phyloP scores from a whole-genome alignment of 2,329 filamentous ascomycete genomes.

The Teratosphaeria zuluensis region DNA sequence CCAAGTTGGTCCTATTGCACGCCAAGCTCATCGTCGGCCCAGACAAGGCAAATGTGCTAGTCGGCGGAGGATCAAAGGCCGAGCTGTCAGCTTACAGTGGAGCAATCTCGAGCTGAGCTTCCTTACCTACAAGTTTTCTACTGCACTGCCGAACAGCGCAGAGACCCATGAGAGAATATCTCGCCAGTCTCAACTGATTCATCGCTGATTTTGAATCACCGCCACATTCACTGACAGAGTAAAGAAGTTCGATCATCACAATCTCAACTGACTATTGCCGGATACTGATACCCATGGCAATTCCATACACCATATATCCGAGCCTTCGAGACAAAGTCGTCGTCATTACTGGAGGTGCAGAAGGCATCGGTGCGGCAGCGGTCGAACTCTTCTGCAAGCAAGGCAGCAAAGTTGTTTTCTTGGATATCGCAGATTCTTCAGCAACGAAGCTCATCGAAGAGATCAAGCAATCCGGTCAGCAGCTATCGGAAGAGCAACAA shows the following conservation, averaged over 20 bases:
- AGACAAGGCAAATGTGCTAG: not conserved
- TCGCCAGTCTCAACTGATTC: not conserved
- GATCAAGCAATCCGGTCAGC: not conserved
- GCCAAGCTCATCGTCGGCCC: not conserved
- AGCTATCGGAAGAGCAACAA: not conserved
- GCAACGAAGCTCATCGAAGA: not conserved
- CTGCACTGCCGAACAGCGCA: not conserved
- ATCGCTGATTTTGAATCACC: not conserved
- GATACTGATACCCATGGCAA: not conserved
- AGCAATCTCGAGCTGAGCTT: not conserved
- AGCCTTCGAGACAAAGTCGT: constrained; percentile 47
- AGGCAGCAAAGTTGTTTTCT: constrained; percentile 50
- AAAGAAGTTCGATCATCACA: not conserved
- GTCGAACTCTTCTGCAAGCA: constrained; percentile 48
- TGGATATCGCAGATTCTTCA: constrained; percentile 40
- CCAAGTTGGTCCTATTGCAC: not conserved
- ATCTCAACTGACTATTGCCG: not conserved
- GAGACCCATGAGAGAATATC: not conserved
- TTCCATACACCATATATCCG: constrained; percentile 16
- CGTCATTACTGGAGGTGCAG: constrained; percentile 55
- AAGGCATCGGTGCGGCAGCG: constrained; percentile 54
- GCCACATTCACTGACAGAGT: not conserved
- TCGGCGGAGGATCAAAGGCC: not conserved
- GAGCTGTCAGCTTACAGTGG: not conserved
- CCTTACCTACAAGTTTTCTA: not conserved